Percentiles rank a stretch among this genome's conserved stretches.
phyloP scores from a whole-genome alignment of 225 moss, liverwort and hornwort species.

The Climacium dendroides region DNA sequence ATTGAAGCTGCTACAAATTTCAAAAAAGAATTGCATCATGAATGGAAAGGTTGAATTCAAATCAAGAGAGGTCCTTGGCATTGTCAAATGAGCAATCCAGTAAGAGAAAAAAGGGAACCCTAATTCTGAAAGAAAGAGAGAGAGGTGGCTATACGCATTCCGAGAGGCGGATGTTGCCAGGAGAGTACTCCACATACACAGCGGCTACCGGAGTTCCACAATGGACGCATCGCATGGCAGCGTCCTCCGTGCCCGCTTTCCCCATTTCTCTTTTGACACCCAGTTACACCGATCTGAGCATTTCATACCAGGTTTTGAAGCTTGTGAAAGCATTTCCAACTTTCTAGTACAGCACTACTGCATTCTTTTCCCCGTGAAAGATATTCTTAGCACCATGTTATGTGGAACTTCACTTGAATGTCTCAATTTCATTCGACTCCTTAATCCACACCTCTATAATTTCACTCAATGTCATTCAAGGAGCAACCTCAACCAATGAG shows the following conservation, averaged over 20 bases:
- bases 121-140: neutral
- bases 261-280: neutral
- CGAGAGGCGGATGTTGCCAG: constrained; percentile 86
- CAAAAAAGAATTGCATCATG: neutral
- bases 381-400: neutral
- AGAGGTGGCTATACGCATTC: constrained; percentile 42
- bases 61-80: neutral
- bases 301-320: neutral
- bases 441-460: neutral
- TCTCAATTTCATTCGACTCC: neutral
- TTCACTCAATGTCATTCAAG: neutral
- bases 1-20: neutral
- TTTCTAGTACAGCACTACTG: neutral
- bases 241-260: neutral
- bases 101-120: neutral
- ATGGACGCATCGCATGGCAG: constrained; percentile 62
- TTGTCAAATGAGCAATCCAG: neutral
- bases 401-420: neutral
- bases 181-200: constrained; percentile 83
- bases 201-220: constrained; percentile 61
- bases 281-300: neutral
- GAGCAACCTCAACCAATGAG: neutral
- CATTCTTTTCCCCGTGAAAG: neutral
- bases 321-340: neutral
- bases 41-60: neutral